Percentiles rank a stretch among this genome's conserved stretches.
Evolutionary conservation across 2,329 filamentous ascomycete genomes (phyloP).

Genomic region (Mycosphaerella sp.): DNA sequence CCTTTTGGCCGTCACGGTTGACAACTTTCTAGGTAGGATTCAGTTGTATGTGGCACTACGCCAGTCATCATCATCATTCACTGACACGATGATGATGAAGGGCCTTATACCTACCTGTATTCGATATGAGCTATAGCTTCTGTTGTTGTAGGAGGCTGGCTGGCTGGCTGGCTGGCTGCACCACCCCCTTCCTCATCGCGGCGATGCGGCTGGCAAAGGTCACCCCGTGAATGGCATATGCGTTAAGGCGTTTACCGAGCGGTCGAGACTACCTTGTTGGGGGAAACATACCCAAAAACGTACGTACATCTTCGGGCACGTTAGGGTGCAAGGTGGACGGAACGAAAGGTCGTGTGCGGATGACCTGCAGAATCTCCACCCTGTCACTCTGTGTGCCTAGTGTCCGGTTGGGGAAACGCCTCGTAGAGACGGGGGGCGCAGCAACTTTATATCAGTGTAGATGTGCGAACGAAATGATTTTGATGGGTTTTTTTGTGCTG

Average conservation of each 20-base stretch:
- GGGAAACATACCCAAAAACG: neutral
- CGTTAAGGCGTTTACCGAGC: slow-evolving; percentile 2
- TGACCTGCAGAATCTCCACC: neutral
- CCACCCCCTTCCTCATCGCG: slow-evolving; percentile 1
- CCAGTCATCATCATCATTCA: too few relatives aligned
- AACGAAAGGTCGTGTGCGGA: too few relatives aligned
- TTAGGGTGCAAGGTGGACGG: neutral
- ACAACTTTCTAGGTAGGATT: neutral
- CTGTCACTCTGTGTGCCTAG: neutral
- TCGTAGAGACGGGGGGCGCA: too few relatives aligned
- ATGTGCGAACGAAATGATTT: too few relatives aligned
- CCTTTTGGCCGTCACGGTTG: neutral
- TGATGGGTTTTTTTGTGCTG: too few relatives aligned
- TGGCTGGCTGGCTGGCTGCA: too few relatives aligned
- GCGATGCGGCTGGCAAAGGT: neutral
- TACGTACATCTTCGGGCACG: neutral
- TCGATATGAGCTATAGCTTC: neutral
- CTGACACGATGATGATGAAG: too few relatives aligned
- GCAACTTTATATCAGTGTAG: too few relatives aligned
- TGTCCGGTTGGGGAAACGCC: neutral
- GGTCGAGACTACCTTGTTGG: neutral
- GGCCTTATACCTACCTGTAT: neutral
- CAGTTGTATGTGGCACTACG: neutral
- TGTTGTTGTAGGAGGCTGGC: neutral
- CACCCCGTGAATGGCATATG: neutral